Evolutionary conservation across 31 red algal species (phyloP), one percentile per base, ranked within the genome.

Genomic region (Porphyra umbilicalis): DNA sequence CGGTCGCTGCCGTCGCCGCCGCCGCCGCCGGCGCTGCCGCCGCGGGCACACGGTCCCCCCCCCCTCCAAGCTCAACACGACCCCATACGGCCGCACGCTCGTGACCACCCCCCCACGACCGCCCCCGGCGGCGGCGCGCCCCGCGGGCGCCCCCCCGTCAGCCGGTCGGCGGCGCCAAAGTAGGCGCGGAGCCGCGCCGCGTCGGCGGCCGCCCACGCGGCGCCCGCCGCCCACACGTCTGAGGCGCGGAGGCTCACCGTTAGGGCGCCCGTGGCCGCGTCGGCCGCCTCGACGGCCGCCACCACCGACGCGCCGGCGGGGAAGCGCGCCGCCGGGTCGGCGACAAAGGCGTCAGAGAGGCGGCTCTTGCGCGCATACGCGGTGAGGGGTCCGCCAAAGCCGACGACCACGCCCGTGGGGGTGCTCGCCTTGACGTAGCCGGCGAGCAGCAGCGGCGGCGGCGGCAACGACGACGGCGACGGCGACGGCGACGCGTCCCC

Each of bases 391-490:
- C 93, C 93, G 34, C 90, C 79, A 79, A 93, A 93, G n/a, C 91
- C 91, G n/a, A 93, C 80, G 35, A 88, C 86, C 31, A 89, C 86
- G 10, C 91, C 91, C 37, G 81, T 57, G 29, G 86, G 86, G 76
- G 86, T 34, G 18, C 85, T 36, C n/a, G 91, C 86, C 46, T 93
- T 93, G 32, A 93, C 80, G 77, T 93, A 93, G 32, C 91, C 91
- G 8, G 86, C 39, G 38, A 92, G 39, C 10, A 85, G 34, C 39
- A 77, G 35, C 4, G 36, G 31, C 16, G 78, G 57, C 13, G 20
- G 2, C 16, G 78, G 35, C n/a, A 34, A 34, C 9, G 33, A 33
- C n/a, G 35, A 30, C 33, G 76, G 29, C 76, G 35, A 14, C 76
- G 33, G n/a, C 78, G 33, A 31, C 34, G 35, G 8, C 78, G 38